phyloP scores from a whole-genome alignment of 257 asterid species.

The Coffea eugenioides region DNA sequence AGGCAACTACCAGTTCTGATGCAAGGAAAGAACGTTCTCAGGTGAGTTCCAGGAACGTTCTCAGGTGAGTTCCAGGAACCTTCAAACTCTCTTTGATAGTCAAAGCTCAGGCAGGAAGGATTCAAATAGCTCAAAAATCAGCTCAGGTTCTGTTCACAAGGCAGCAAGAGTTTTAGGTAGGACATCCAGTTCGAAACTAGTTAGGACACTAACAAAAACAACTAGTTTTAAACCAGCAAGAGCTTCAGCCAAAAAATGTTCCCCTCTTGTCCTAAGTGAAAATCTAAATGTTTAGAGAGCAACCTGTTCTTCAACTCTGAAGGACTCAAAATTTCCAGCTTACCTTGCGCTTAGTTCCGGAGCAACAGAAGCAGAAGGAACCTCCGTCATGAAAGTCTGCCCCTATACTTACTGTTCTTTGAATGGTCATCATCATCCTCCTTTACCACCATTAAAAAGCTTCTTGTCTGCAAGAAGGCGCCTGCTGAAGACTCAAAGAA shows the following conservation, averaged over 20 bases:
- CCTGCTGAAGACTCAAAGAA: conserved; percentile 53
- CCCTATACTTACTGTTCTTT: conserved; percentile 81
- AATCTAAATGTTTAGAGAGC: conserved; percentile 41
- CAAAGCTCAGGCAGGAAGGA: conserved; percentile 25
- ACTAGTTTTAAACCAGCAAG: conserved; percentile 62
- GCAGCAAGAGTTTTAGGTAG: conserved; percentile 30
- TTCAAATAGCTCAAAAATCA: conserved; percentile 21
- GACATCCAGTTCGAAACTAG: conserved; percentile 38
- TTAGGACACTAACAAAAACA: conserved; percentile 47
- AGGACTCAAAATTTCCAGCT: conserved; percentile 64
- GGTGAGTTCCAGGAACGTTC: conserved; percentile 25
- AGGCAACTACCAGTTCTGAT: conserved; percentile 74
- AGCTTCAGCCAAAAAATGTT: conserved; percentile 36
- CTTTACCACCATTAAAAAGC: conserved; percentile 64
- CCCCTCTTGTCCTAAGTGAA: conserved; percentile 40
- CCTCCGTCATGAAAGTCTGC: conserved; percentile 68
- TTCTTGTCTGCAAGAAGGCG: conserved; percentile 70
- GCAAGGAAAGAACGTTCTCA: conserved; percentile 64
- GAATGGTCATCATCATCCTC: conserved; percentile 76
- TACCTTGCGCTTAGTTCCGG: conserved; percentile 57
- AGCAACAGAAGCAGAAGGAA: conserved; percentile 61
- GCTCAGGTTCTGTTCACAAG: conserved; percentile 28
- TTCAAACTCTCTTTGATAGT: conserved; percentile 26
- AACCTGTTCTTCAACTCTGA: conserved; percentile 85
- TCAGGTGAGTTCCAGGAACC: conserved; percentile 40